Conservation (phyloP, 805 yeast species). For the Ogataea chonburiensis region DNA sequence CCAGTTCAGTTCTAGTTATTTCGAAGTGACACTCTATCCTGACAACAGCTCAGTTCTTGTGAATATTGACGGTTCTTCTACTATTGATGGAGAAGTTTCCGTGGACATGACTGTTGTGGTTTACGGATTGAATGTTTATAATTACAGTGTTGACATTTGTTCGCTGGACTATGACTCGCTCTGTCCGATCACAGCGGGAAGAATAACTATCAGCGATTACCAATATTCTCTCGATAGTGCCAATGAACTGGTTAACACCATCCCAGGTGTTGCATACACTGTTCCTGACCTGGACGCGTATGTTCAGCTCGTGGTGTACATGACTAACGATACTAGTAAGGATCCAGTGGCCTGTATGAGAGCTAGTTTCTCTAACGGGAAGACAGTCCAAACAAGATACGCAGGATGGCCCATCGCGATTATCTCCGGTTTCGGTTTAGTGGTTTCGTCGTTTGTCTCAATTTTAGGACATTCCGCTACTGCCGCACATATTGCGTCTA, state of each 20-base stretch:
- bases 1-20: slow-evolving; percentile 77
- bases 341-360: slow-evolving; percentile 85
- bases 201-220: slow-evolving; percentile 57
- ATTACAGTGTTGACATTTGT: slow-evolving; percentile 63
- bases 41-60: slow-evolving; percentile 59
- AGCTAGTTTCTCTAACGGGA: slow-evolving; percentile 82
- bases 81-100: slow-evolving; percentile 67
- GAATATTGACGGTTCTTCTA: slow-evolving; percentile 74
- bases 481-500: slow-evolving; percentile 97
- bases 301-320: slow-evolving; percentile 69
- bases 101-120: slow-evolving; percentile 68
- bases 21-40: slow-evolving; percentile 75
- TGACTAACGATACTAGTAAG: slow-evolving; percentile 42
- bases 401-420: slow-evolving; percentile 97
- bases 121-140: slow-evolving; percentile 72
- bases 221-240: slow-evolving; percentile 43
- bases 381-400: slow-evolving; percentile 88
- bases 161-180: slow-evolving; percentile 48
- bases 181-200: slow-evolving; percentile 89
- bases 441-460: slow-evolving; percentile 84
- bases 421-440: slow-evolving; percentile 80
- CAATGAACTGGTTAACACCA: slow-evolving; percentile 40
- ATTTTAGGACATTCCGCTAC: slow-evolving; percentile 87
- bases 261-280: slow-evolving; percentile 85
- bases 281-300: slow-evolving; percentile 94